phyloP scores from a whole-genome alignment of 2,329 filamentous ascomycete species.

The Calonectria naviculata region DNA sequence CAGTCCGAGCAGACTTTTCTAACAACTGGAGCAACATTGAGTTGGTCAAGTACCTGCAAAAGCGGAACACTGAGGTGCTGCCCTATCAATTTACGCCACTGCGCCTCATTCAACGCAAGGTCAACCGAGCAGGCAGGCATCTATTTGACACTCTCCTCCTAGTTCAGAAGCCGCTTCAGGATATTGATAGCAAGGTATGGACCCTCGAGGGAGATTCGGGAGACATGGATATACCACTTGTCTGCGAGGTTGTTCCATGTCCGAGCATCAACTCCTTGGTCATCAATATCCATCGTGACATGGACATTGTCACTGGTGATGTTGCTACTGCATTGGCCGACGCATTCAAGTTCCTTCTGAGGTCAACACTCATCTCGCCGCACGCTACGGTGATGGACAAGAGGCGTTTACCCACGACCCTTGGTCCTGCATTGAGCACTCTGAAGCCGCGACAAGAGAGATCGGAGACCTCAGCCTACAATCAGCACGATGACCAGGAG shows the following conservation, averaged over 20 bases:
- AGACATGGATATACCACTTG: conserved; percentile 79
- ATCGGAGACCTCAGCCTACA: conserved; percentile 15
- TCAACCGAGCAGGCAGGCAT: conserved; percentile 53
- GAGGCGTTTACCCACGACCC: conserved; percentile 33
- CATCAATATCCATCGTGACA: conserved; percentile 72
- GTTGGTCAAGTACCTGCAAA: conserved; percentile 70
- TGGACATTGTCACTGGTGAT: conserved; percentile 49
- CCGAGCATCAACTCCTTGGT: conserved; percentile 61
- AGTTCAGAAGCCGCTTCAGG: conserved; percentile 73
- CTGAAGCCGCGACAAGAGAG: conserved; percentile 36
- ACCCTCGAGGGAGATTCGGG: conserved; percentile 66
- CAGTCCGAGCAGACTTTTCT: conserved; percentile 70
- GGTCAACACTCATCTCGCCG: conserved; percentile 39
- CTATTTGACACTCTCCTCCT: conserved; percentile 87
- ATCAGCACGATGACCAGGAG: conserved; percentile 33
- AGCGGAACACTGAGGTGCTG: conserved; percentile 69
- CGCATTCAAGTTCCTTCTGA: conserved; percentile 45
- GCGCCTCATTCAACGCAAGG: conserved; percentile 72
- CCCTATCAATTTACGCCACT: conserved; percentile 81
- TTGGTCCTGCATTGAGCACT: conserved; percentile 30
- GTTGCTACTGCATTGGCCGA: conserved; percentile 43
- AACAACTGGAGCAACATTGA: conserved; percentile 61
- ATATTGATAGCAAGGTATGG: conserved; percentile 68
- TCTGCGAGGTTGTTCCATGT: conserved; percentile 78
- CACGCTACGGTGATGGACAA: conserved; percentile 35